A percentile compares a stretch with the other conserved stretches of the same genome.
phyloP scores from a whole-genome alignment of 306 rosid genomes.

The Lablab purpureus region DNA sequence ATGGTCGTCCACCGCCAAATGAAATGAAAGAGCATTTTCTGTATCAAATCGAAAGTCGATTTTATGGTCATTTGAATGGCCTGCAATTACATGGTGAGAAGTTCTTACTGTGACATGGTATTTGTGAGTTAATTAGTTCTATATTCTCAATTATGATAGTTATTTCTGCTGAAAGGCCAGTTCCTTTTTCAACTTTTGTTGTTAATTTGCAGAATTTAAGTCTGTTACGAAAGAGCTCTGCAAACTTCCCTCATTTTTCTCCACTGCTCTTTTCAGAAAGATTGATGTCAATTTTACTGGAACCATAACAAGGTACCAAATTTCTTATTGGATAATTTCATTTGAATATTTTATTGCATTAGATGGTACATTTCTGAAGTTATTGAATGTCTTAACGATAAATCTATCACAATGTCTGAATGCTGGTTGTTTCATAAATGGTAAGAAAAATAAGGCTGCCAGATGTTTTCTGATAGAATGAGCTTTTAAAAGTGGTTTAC shows the following conservation, averaged over 20 bases:
- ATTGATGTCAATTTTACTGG: conserved; percentile 63
- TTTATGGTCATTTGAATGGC: conserved; percentile 67
- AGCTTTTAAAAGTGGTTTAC: conserved; percentile 28
- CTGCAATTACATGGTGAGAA: conserved; percentile 70
- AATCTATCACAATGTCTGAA: background rate
- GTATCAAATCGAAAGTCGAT: conserved; percentile 57
- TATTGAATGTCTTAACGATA: conserved; percentile 18
- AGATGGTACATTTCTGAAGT: conserved; percentile 21
- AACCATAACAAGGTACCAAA: conserved; percentile 57
- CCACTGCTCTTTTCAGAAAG: conserved; percentile 63
- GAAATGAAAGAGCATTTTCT: conserved; percentile 68
- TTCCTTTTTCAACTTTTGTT: conserved; percentile 24
- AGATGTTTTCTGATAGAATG: conserved; percentile 34
- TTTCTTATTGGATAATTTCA: conserved; percentile 32
- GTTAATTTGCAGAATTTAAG: conserved; percentile 62
- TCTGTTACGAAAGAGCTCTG: conserved; percentile 60
- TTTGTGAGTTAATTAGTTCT: conserved; percentile 40
- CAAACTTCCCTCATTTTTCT: conserved; percentile 67
- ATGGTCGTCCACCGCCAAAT: conserved; percentile 77
- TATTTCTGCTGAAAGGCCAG: conserved; percentile 5
- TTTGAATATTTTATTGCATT: conserved; percentile 28
- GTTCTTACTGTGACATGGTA: conserved; percentile 34
- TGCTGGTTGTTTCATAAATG: background rate
- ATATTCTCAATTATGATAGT: conserved; percentile 7
- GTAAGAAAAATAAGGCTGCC: conserved; percentile 32